These are phyloP conservation scores for Diaporthe caulivora DNA, from an alignment of 2,329 filamentous ascomycete genomes.

Conservation along the genomic window DNA sequence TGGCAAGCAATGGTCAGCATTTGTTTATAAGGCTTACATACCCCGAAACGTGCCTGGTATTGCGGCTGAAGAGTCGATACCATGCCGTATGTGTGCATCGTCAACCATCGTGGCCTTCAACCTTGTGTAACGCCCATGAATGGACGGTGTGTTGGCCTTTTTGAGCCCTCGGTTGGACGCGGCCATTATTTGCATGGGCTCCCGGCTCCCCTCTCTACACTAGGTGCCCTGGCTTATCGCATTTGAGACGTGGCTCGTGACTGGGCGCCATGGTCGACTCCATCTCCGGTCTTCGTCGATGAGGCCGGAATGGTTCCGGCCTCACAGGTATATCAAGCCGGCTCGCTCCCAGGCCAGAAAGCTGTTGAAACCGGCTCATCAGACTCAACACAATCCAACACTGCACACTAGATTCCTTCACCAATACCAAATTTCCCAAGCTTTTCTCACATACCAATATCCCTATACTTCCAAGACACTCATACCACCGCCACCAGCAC, in stretches of 20 bases:
- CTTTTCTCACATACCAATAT: constrained; percentile 34
- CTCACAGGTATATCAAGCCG: constrained; percentile 45
- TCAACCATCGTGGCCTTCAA: constrained; percentile 14
- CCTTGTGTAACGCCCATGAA: constrained; percentile 1
- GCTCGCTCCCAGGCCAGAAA: constrained; percentile 30
- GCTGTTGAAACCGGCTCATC: constrained; percentile 14
- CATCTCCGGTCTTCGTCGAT: constrained; percentile 42
- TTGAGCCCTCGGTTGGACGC: neutral
- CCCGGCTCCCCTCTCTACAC: neutral
- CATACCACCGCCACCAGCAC: constrained; percentile 38
- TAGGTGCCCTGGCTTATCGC: constrained; percentile 38
- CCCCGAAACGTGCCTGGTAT: neutral
- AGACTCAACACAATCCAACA: constrained; percentile 22
- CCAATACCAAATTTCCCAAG: neutral
- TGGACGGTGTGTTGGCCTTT: constrained; percentile 13
- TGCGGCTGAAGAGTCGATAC: neutral
- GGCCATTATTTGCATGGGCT: neutral
- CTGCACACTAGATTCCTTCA: neutral
- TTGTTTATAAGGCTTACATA: neutral
- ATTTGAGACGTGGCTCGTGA: constrained; percentile 23
- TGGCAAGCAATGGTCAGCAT: constrained; percentile 36
- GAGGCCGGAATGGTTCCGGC: constrained; percentile 52
- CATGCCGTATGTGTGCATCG: neutral
- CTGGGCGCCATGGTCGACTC: constrained; percentile 27
- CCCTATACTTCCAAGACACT: neutral